These are phyloP conservation scores for Shiraia bambusicola DNA, from an alignment of 2,329 filamentous ascomycete genomes.

Conservation along the genomic window DNA sequence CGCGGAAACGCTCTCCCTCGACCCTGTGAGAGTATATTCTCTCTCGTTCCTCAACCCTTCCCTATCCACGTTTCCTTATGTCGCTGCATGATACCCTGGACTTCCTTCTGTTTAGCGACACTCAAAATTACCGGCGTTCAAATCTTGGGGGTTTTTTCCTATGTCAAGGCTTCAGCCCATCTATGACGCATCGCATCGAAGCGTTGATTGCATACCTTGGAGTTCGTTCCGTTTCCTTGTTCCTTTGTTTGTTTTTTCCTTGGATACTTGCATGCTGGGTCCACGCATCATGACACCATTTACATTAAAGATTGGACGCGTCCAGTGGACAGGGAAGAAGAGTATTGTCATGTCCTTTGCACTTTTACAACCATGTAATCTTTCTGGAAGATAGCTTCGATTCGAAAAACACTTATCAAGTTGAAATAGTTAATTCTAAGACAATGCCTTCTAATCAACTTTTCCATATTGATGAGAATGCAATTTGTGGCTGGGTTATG, in stretches of 20 bases:
- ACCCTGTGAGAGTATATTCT: slow-evolving; percentile 1
- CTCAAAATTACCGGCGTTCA: slow-evolving; percentile 7
- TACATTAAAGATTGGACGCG: too few species aligned
- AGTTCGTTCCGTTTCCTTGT: too few species aligned
- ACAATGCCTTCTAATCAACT: too few species aligned
- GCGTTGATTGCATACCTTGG: too few species aligned
- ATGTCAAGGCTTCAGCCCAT: not conserved
- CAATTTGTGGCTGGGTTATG: too few species aligned
- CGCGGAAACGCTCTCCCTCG: slow-evolving; percentile 15
- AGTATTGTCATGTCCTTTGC: not conserved
- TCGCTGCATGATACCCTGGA: slow-evolving; percentile 31
- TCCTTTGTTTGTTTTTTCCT: too few species aligned
- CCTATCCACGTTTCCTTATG: slow-evolving; percentile 8
- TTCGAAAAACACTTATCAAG: slow-evolving; percentile 1
- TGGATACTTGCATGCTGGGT: too few species aligned
- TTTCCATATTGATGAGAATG: too few species aligned
- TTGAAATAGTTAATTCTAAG: too few species aligned
- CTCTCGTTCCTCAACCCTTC: slow-evolving; percentile 3
- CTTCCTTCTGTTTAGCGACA: slow-evolving; percentile 20
- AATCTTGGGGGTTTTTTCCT: not conserved
- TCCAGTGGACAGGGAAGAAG: slow-evolving; percentile 1
- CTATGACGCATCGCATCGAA: not conserved
- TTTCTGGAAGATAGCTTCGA: slow-evolving; percentile 5
- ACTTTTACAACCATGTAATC: slow-evolving; percentile 2
- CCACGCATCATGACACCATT: too few species aligned